Percentiles rank a stretch among this genome's conserved stretches.
Evolutionary conservation across 169 alveolate species (phyloP).

Genomic region (Amoebophrya sp.): DNA sequence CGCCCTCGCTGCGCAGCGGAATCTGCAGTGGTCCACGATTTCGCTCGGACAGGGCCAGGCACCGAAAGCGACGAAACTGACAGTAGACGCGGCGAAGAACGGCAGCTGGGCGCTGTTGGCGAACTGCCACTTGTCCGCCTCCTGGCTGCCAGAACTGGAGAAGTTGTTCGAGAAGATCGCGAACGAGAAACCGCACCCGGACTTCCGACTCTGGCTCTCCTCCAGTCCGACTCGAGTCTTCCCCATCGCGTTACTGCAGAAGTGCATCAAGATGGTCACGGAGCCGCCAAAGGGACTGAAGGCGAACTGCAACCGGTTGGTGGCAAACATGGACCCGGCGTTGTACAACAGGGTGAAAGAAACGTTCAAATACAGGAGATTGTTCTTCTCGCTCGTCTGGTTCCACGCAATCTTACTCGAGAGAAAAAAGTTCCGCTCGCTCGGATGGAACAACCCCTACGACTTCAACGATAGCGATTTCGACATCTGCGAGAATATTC

Average conservation of each 20-base stretch:
- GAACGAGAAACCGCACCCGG: slow-evolving; percentile 72
- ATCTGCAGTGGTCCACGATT: slow-evolving; percentile 60
- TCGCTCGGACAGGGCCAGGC: slow-evolving; percentile 89
- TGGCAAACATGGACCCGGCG: slow-evolving; percentile 70
- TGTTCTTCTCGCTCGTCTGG: slow-evolving; percentile 90
- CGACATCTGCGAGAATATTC: slow-evolving; percentile 81
- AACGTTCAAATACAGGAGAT: slow-evolving; percentile 80
- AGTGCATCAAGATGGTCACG: slow-evolving; percentile 82
- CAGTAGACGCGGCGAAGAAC: slow-evolving; percentile 78
- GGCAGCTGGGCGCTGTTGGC: slow-evolving; percentile 90
- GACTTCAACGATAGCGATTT: slow-evolving; percentile 97
- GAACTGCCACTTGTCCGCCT: slow-evolving; percentile 81
- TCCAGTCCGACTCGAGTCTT: slow-evolving; percentile 84
- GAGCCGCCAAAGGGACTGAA: slow-evolving; percentile 87
- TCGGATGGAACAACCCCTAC: slow-evolving; percentile 94
- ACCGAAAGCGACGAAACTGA: slow-evolving; percentile 71
- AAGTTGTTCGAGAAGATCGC: slow-evolving; percentile 55
- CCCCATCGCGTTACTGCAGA: slow-evolving; percentile 89
- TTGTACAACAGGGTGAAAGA: slow-evolving; percentile 78
- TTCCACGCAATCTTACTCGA: slow-evolving; percentile 94
- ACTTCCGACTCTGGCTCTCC: slow-evolving; percentile 88
- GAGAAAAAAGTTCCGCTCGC: slow-evolving; percentile 90
- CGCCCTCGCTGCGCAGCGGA: slow-evolving; percentile 63
- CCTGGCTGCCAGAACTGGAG: slow-evolving; percentile 81
- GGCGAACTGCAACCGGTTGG: slow-evolving; percentile 79